Conservation (phyloP, 805 yeast genomes). For the Kuraishia hungarica region DNA sequence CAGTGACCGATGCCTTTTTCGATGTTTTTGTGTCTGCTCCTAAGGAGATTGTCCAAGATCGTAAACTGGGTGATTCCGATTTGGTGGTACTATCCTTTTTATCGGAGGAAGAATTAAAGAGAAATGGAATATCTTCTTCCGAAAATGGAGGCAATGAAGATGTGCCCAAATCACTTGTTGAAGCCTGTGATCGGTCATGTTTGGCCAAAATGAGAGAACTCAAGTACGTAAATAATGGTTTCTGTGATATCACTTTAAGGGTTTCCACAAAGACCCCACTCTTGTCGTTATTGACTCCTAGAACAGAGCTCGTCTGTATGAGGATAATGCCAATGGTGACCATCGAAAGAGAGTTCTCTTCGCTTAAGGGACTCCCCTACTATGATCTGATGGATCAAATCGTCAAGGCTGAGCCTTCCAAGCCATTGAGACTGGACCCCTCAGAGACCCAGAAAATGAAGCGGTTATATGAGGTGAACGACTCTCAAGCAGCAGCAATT, state of each 20-base stretch:
- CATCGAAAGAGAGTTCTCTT: constrained; percentile 84
- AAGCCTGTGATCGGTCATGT: constrained; percentile 34
- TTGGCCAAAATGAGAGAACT: constrained; percentile 75
- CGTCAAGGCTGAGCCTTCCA: constrained; percentile 54
- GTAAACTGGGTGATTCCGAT: constrained; percentile 67
- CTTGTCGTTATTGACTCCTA: constrained; percentile 50
- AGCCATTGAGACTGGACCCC: constrained; percentile 25
- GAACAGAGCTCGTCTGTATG: constrained; percentile 57
- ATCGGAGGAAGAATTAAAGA: constrained; percentile 21
- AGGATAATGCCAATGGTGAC: constrained; percentile 83
- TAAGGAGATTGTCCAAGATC: constrained; percentile 38
- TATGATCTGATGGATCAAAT: constrained; percentile 71
- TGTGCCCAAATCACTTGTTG: constrained; percentile 22
- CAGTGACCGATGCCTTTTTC: constrained; percentile 77
- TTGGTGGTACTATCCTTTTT: constrained; percentile 55
- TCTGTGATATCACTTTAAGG: constrained; percentile 66
- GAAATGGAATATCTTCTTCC: no score
- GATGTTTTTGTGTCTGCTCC: constrained; percentile 75
- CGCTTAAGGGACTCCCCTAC: constrained; percentile 73
- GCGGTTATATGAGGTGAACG: constrained; percentile 53
- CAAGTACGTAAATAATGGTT: constrained; percentile 56
- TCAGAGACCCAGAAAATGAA: constrained; percentile 35
- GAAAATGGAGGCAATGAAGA: constrained; percentile 13
- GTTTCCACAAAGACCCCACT: constrained; percentile 46
- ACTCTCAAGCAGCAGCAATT: constrained; percentile 89